phyloP scores from a whole-genome alignment of 2,329 filamentous ascomycete genomes.

The Huntiella decipiens region DNA sequence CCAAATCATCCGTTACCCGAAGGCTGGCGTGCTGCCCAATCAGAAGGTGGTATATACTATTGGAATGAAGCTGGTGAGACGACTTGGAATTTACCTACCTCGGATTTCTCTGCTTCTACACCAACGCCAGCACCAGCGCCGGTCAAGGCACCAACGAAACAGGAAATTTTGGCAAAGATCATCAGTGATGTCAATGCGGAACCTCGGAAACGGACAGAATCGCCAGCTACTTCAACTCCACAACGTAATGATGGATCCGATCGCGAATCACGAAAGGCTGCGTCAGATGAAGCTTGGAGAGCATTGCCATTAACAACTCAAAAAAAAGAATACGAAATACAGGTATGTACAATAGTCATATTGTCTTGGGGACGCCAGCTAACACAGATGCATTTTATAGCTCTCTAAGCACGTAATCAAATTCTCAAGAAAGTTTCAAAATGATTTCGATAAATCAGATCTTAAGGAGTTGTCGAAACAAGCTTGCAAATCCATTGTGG shows the following conservation, averaged over 20 bases:
- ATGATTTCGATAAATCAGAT: conserved; percentile 69
- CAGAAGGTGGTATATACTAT: conserved; percentile 61
- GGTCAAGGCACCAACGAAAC: conserved; percentile 39
- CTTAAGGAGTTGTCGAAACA: conserved; percentile 44
- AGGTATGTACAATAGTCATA: conserved; percentile 35
- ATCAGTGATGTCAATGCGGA: conserved; percentile 70
- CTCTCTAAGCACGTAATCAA: conserved; percentile 71
- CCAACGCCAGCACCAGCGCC: conserved; percentile 45
- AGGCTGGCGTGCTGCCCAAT: conserved; percentile 68
- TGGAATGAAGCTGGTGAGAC: conserved; percentile 62
- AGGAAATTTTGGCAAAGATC: conserved; percentile 63
- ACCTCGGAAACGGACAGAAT: conserved; percentile 19
- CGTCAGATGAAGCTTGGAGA: conserved; percentile 18
- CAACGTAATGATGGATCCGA: conserved; percentile 52
- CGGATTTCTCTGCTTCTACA: conserved; percentile 39
- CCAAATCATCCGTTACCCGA: conserved; percentile 1
- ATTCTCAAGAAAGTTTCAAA: conserved; percentile 69
- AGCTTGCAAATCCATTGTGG: conserved; percentile 72
- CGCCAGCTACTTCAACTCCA: conserved; percentile 26
- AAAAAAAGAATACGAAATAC: conserved; percentile 89
- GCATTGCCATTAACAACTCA: conserved; percentile 54
- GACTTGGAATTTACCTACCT: conserved; percentile 46
- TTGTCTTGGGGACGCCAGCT: too few species aligned
- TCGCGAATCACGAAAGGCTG: conserved; percentile 34
- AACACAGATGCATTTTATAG: conserved; percentile 23